Base-by-base conservation (phyloP, 169 alveolate genomes). In the Neospora caninum region DNA sequence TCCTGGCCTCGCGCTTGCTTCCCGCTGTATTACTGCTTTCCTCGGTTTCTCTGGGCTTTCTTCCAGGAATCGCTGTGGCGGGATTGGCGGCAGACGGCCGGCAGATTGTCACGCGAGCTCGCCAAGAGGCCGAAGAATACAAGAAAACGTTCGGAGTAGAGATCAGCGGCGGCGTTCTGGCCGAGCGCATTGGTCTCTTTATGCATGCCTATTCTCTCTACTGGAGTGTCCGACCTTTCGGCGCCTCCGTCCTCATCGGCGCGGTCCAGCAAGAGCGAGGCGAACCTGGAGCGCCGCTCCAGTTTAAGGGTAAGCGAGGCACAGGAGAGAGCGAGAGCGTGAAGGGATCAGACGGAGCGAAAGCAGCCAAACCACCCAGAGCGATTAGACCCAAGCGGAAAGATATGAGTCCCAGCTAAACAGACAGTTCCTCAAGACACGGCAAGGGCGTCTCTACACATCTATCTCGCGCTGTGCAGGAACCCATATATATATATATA, bases 11-110 rank as follows among this genome's bases (percentile, higher is more conserved):
- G n/a, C n/a, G n/a, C n/a, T n/a, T n/a, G n/a, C n/a, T n/a, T n/a
- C n/a, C n/a, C n/a, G n/a, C n/a, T n/a, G n/a, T n/a, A n/a, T n/a
- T n/a, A n/a, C n/a, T n/a, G n/a, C n/a, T n/a, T n/a, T n/a, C n/a
- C n/a, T n/a, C n/a, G 58, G 13, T 13, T 49, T 49, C 13, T 49
- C 22, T 49, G 58, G 58, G 4, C n/a, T 53, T 18, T 53, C 88
- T 13, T 31, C 29, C 93, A 89, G 99, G 99, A 34, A 91, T 96
- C 88, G 95, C 97, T 39, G 64, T 98, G 39, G 97, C 98, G 67
- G 99, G 99, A 9, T 93, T 97, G 87, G 95, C 97, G 80, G 98
- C 99, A 38, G 99, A 98, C 95, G 98, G 98, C 87, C 95, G 98
- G 91, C 96, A 96, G 93, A 91, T 98, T 31, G 97, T 98, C 43